phyloP scores from a whole-genome alignment of 768 basidiomycete species.

The Lyophyllum atratum region DNA sequence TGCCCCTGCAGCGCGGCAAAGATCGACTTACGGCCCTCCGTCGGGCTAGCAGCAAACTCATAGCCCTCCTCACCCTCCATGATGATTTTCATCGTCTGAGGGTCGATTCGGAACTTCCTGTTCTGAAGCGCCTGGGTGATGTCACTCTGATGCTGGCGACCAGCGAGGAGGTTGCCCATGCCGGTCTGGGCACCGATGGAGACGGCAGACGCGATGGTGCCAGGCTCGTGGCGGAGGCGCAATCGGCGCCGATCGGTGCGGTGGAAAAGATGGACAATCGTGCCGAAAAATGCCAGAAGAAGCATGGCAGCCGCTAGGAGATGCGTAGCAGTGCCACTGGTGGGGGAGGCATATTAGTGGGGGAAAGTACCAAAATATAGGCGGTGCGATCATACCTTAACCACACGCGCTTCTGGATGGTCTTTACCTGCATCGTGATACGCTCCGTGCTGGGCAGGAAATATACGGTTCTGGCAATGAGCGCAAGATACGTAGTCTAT shows the following conservation, averaged over 20 bases:
- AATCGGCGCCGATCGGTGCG: conserved; percentile 43
- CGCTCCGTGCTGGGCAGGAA: conserved; percentile 39
- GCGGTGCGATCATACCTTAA: conserved; percentile 38
- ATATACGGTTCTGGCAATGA: conserved; percentile 54
- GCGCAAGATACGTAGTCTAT: conserved; percentile 38
- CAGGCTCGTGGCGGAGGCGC: conserved; percentile 46
- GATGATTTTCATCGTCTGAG: conserved; percentile 48
- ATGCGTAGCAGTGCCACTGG: conserved; percentile 44
- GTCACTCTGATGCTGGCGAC: conserved; percentile 39
- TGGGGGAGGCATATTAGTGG: not conserved
- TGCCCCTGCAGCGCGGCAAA: conserved; percentile 34
- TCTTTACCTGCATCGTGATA: conserved; percentile 42
- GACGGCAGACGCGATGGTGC: conserved; percentile 59
- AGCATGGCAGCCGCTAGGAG: conserved; percentile 43
- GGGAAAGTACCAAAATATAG: not conserved
- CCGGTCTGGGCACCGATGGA: conserved; percentile 54
- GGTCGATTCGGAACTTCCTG: conserved; percentile 54
- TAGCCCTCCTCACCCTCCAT: conserved; percentile 57
- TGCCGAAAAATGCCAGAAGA: conserved; percentile 42
- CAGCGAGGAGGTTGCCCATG: conserved; percentile 45
- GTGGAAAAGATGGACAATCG: conserved; percentile 50
- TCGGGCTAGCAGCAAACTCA: conserved; percentile 38
- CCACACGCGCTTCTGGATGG: conserved; percentile 48
- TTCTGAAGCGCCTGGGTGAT: conserved; percentile 42
- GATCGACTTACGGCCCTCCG: conserved; percentile 31